phyloP scores from a whole-genome alignment of 2,329 filamentous ascomycete species.

The Cadophora luteo-olivacea region DNA sequence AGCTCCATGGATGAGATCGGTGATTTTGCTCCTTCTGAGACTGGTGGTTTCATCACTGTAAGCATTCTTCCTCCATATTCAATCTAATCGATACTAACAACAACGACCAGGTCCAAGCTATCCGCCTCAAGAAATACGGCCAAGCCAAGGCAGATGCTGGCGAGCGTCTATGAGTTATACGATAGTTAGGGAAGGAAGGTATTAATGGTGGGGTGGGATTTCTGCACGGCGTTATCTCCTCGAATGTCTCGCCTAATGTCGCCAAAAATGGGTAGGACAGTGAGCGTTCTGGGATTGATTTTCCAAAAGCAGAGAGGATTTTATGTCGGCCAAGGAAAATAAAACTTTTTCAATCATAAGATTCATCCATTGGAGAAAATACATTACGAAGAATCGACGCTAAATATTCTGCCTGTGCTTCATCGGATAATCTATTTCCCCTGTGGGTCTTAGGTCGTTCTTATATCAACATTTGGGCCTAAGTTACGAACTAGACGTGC shows the following conservation, averaged over 20 bases:
- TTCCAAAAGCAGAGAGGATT: neutral
- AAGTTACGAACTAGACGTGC: too few relatives aligned
- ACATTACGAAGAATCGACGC: too few relatives aligned
- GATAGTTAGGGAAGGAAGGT: neutral
- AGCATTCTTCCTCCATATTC: neutral
- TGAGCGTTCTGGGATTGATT: neutral
- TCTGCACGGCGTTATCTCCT: constrained; percentile 10
- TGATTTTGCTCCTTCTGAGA: constrained; percentile 70
- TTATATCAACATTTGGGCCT: too few relatives aligned
- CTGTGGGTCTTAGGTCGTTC: too few relatives aligned
- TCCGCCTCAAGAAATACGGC: constrained; percentile 56
- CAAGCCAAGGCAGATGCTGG: constrained; percentile 82
- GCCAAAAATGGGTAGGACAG: neutral
- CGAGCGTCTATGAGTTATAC: constrained; percentile 63
- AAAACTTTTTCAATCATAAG: neutral
- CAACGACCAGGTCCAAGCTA: constrained; percentile 32
- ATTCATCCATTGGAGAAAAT: too few relatives aligned
- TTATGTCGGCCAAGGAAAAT: neutral
- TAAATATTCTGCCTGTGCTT: neutral
- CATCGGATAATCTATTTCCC: too few relatives aligned
- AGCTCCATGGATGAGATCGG: constrained; percentile 74
- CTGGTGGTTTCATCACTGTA: constrained; percentile 63
- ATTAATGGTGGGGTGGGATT: neutral
- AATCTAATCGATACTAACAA: neutral
- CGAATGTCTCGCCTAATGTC: neutral